A percentile compares a stretch with the other conserved stretches of the same genome.
phyloP scores from a whole-genome alignment of 192 early-diverging fungal species.

The Gryganskiella cystojenkinii region DNA sequence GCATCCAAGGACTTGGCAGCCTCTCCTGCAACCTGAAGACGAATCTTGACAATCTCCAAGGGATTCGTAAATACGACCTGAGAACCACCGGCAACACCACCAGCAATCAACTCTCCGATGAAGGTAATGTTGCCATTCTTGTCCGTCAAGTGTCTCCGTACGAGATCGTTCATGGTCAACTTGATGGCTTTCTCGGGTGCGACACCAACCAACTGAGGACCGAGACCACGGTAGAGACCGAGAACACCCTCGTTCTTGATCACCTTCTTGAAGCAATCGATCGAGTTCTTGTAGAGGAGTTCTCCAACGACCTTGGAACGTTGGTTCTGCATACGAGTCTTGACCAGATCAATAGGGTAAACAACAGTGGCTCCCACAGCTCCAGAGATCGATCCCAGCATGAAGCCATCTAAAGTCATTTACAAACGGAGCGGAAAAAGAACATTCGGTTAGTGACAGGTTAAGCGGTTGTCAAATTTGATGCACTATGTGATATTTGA shows the following conservation, averaged over 20 bases:
- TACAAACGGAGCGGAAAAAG: not conserved
- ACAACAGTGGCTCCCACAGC: conserved; percentile 94
- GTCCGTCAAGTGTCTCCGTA: conserved; percentile 75
- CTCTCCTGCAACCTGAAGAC: conserved; percentile 91
- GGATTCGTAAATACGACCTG: conserved; percentile 97
- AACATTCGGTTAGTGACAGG: not conserved
- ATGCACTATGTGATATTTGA: no score
- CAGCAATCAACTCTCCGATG: conserved; percentile 85
- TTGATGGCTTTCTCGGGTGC: conserved; percentile 99
- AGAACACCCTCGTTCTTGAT: conserved; percentile 89
- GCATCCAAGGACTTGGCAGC: conserved; percentile 62
- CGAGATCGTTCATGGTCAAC: conserved; percentile 95
- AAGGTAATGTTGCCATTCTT: conserved; percentile 80
- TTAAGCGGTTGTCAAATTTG: not conserved
- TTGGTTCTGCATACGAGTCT: conserved; percentile 99
- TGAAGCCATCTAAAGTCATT: conserved; percentile 48
- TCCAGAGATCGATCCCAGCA: conserved; percentile 93
- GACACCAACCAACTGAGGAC: conserved; percentile 94
- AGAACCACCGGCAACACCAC: conserved; percentile 86
- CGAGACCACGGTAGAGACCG: conserved; percentile 93
- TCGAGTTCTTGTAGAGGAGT: conserved; percentile 92
- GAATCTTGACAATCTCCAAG: conserved; percentile 99
- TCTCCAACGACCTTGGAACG: conserved; percentile 90
- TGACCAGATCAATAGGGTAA: conserved; percentile 98
- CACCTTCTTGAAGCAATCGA: conserved; percentile 97